Conservation (phyloP, 768 basidiomycete genomes). For the Tulasnella sp. region DNA sequence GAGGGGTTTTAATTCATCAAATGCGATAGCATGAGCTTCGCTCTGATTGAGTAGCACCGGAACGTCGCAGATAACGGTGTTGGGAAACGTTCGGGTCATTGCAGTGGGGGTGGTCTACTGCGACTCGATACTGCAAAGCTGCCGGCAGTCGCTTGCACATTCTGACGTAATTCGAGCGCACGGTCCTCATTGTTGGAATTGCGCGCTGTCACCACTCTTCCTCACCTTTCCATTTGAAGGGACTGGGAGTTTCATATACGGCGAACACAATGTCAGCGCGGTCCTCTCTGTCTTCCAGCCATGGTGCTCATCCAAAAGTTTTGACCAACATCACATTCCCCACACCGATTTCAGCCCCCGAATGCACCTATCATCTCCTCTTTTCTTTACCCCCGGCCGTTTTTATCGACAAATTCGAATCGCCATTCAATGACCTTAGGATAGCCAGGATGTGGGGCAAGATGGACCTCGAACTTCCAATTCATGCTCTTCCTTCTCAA, state of each 20-base stretch:
- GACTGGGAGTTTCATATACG: background rate
- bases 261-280: background rate
- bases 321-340: slow-evolving; percentile 1
- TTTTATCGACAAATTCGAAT: slow-evolving; percentile 42
- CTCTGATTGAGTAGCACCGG: background rate
- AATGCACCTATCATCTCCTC: slow-evolving; percentile 32
- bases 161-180: background rate
- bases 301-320: slow-evolving; percentile 11
- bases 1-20: background rate
- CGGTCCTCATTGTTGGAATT: background rate
- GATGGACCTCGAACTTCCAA: slow-evolving; percentile 40
- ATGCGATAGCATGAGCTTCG: background rate
- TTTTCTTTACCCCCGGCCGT: slow-evolving; percentile 36
- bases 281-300: slow-evolving; percentile 8
- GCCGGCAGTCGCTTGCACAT: background rate
- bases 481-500: slow-evolving; percentile 31
- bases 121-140: no score
- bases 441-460: slow-evolving; percentile 30
- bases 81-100: slow-evolving; percentile 13
- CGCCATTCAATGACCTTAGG: slow-evolving; percentile 29
- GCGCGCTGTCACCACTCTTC: background rate
- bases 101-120: no score
- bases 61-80: background rate
- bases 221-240: background rate
- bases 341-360: background rate